Base-by-base conservation (phyloP, 2,329 filamentous ascomycete species). In the Colletotrichum zoysiae region DNA sequence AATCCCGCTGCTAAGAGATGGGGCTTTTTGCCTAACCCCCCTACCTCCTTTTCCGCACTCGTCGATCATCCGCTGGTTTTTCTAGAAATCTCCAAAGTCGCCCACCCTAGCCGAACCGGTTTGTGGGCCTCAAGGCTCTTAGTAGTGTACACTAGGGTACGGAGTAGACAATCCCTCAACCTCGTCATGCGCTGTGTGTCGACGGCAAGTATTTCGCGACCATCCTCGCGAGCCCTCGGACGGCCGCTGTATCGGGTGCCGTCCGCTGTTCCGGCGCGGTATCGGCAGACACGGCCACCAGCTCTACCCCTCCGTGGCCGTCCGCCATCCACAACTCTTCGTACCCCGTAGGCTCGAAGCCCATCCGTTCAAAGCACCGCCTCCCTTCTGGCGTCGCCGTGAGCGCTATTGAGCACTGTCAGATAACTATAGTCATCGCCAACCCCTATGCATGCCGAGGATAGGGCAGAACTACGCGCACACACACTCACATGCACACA, bases 291-390 rank as follows among this genome's bases (percentile, higher is more conserved):
- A 64, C 16, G 1, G 70, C 69, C 14, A 71, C 53, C 38, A 70
- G 33, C 16, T 50, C 6, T n/a, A 69, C 65, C 9, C 48, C 58
- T 14, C 46, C 16, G 46, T 18, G 38, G 6, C 23, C 26, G 2
- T 60, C 51, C 18, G 56, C 30, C 20, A 74, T 59, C 71, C 78
- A 79, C 0, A 76, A 64, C 64, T 80, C 79, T 26, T 74, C 70
- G 42, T 80, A 80, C 16, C 79, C 78, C 1, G 78, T 80, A 1
- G 76, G 64, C 38, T 61, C 55, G 44, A 79, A 79, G 0, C 76
- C 78, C 44, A 80, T 55, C 38, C 74, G 75, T 14, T 75, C 65
- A 60, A 79, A 80, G n/a, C 74, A 74, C 48, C 73, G 75, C n/a
- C 74, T 74, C 5, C 78, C 79, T 2, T 75, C 76, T 1, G 73